Evolutionary conservation across 805 yeast species (phyloP).

Genomic region (Metschnikowia cubensis): DNA sequence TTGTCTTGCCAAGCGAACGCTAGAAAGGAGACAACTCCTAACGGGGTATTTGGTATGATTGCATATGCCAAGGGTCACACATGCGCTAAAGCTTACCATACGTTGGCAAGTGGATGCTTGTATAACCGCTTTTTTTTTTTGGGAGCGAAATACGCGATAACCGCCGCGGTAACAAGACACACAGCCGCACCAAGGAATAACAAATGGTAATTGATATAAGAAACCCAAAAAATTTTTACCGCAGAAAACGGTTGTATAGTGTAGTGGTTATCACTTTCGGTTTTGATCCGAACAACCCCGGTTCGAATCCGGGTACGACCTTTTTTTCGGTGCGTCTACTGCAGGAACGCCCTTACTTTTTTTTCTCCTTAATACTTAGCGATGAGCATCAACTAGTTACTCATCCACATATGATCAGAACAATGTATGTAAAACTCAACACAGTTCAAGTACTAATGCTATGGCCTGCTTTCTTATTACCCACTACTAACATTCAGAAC

Average conservation of each 20-base stretch:
- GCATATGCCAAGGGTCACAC: neutral
- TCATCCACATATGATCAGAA: constrained; percentile 29
- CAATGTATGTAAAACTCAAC: constrained; percentile 27
- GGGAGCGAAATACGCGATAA: too few relatives aligned
- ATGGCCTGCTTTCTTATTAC: neutral
- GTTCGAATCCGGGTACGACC: constrained; percentile 85
- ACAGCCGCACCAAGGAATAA: too few relatives aligned
- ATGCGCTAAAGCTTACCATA: neutral
- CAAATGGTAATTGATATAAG: neutral
- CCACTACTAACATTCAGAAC: constrained; percentile 41
- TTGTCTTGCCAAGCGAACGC: neutral
- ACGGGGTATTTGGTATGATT: neutral
- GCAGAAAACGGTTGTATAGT: constrained; percentile 48
- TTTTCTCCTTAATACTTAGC: constrained; percentile 5
- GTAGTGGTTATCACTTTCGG: constrained; percentile 81
- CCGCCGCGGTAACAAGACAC: too few relatives aligned
- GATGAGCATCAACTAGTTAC: constrained; percentile 13
- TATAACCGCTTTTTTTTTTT: too few relatives aligned
- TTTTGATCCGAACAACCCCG: constrained; percentile 80
- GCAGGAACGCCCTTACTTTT: neutral
- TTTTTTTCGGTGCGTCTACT: constrained; percentile 21
- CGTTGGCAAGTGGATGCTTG: too few relatives aligned
- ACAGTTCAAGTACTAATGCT: neutral
- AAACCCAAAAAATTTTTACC: too few relatives aligned
- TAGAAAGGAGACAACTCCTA: neutral